phyloP scores from a whole-genome alignment of 2,329 filamentous ascomycete species.

The Cordyceps pruinosa region DNA sequence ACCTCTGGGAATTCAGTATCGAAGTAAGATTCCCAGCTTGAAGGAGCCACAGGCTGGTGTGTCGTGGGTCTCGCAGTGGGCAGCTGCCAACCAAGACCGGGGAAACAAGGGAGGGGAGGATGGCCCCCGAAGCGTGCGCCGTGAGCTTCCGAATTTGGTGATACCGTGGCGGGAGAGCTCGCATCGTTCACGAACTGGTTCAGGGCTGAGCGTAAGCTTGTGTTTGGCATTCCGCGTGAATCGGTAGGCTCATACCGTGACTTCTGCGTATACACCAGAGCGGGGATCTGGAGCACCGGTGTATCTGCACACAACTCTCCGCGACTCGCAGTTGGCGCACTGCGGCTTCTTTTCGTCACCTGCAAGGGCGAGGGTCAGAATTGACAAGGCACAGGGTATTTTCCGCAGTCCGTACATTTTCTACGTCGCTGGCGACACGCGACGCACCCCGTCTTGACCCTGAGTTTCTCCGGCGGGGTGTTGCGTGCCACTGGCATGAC shows the following conservation, averaged over 20 bases:
- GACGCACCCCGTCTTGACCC: conserved; percentile 18
- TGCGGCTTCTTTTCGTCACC: conserved; percentile 18
- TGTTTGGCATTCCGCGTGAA: neutral
- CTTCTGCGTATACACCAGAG: conserved; percentile 3
- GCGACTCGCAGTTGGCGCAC: conserved; percentile 15
- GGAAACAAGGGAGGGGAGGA: neutral
- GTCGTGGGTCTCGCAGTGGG: neutral
- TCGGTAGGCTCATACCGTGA: conserved; percentile 7
- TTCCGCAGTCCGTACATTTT: conserved; percentile 13
- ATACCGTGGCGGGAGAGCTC: neutral
- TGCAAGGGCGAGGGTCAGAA: neutral
- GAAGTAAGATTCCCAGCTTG: conserved; percentile 18
- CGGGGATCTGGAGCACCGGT: neutral
- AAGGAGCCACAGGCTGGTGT: neutral
- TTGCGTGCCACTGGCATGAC: conserved; percentile 16
- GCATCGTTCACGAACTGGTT: neutral
- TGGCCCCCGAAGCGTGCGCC: neutral
- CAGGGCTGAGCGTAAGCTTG: neutral
- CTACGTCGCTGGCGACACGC: conserved; percentile 17
- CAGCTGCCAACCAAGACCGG: neutral
- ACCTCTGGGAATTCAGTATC: conserved; percentile 6
- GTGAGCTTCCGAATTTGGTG: neutral
- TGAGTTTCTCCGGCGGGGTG: conserved; percentile 16
- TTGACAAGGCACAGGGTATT: too few species aligned
- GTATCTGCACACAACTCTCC: conserved; percentile 14